Base-by-base conservation (phyloP, 768 basidiomycete species). In the Lentinula edodes region DNA sequence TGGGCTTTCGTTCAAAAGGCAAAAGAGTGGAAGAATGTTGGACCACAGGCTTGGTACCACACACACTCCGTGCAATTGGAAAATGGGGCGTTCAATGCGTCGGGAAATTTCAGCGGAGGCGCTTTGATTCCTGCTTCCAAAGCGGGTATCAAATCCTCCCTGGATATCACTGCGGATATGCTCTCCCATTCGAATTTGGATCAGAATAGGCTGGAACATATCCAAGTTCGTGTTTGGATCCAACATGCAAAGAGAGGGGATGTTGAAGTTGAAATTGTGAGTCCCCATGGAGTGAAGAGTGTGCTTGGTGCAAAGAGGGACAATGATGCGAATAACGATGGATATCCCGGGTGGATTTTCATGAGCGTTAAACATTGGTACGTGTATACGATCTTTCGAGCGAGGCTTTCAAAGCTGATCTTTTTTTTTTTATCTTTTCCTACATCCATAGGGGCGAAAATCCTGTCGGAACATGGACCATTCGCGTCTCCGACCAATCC, bases 321-420 rank as follows among this genome's bases (percentile, higher is more conserved):
- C 38, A 78, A 78, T 12, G 97, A 99, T 70, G 71, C 71, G 41
- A 87, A 82, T 16, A 71, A 68, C 5, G 80, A 78, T 8, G 96
- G 97, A 8, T 96, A 82, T 71, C 84, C 85, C n/a, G 95, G 93
- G 0, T 99, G 97, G 97, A 88, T 83, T n/a, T 99, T 99, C 72
- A 98, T 98, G 95, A 85, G 86, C 36, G 84, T 98, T 60, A 99
- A 99, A 74, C 97, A 99, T 69, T 99, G 97, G 96, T 95, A 61
- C 72, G 85, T 51, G 8, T 51, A 7, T 10, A 7, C 38, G 20
- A 13, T 12, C 13, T 43, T 7, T 43, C 42, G 16, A 43, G 42
- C 42, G 42, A n/a, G 34, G 13, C 16, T 36, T n/a, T 13, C 18
- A 3, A 5, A 46, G 34, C 18, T 41, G 23, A 13, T 39, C n/a